Percentiles rank a stretch among this genome's conserved stretches.
phyloP scores from a whole-genome alignment of 768 basidiomycete genomes.

The Lentinula boryana region DNA sequence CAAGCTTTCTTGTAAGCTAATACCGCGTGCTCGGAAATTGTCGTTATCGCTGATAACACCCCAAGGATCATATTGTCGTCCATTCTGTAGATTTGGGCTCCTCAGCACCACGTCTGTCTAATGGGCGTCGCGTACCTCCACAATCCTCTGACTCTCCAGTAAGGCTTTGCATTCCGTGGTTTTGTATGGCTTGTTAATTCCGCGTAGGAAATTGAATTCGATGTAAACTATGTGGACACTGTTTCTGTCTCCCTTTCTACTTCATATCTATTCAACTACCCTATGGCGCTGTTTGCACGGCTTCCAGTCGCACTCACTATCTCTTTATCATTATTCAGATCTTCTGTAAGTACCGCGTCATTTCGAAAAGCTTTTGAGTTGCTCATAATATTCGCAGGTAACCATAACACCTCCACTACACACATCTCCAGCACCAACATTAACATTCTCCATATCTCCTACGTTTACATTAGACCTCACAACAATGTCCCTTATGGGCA shows the following conservation, averaged over 20 bases:
- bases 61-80: constrained; percentile 79
- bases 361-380: not conserved
- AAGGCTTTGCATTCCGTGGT: constrained; percentile 9
- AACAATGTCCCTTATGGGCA: constrained; percentile 90
- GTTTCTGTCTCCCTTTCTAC: constrained; percentile 80
- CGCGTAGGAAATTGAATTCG: constrained; percentile 71
- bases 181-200: not conserved
- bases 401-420: constrained; percentile 55
- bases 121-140: constrained; percentile 50
- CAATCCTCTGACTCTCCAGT: constrained; percentile 22
- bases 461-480: constrained; percentile 84
- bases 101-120: constrained; percentile 71
- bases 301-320: constrained; percentile 79
- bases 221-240: constrained; percentile 79
- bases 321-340: constrained; percentile 68
- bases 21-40: not conserved
- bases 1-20: constrained; percentile 55
- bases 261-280: constrained; percentile 82
- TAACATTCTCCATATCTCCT: constrained; percentile 74
- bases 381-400: constrained; percentile 35
- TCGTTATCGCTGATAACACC: not conserved
- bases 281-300: constrained; percentile 73
- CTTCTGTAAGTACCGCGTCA: constrained; percentile 38
- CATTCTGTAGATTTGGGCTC: constrained; percentile 80
- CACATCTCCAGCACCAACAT: constrained; percentile 45